Conservation (phyloP, 129 eudicot genomes). For the Lactuca sativa region DNA sequence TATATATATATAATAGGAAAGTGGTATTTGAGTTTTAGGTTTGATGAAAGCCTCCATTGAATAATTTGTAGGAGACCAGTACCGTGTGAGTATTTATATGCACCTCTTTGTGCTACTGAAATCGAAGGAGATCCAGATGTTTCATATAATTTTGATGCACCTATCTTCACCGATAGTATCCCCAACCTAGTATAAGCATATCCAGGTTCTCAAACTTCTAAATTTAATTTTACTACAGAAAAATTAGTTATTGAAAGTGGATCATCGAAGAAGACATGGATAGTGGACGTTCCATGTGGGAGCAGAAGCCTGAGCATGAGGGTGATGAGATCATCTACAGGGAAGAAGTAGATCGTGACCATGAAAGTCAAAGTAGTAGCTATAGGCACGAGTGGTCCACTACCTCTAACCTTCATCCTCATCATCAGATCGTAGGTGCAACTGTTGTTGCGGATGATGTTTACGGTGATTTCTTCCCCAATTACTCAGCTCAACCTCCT, state of each 20-base stretch:
- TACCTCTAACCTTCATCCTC: slow-evolving; percentile 5
- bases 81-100: slow-evolving; percentile 2
- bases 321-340: neutral
- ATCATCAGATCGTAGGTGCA: slow-evolving; percentile 29
- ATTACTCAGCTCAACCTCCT: slow-evolving; percentile 18
- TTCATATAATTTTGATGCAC: neutral
- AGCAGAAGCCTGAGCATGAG: slow-evolving; percentile 15
- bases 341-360: slow-evolving; percentile 20
- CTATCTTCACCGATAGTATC: slow-evolving; percentile 5
- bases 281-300: slow-evolving; percentile 6
- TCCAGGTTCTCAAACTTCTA: slow-evolving; percentile 13
- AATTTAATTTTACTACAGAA: slow-evolving; percentile 10
- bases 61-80: neutral
- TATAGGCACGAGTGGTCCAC: slow-evolving; percentile 18
- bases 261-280: slow-evolving; percentile 27
- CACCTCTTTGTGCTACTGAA: neutral
- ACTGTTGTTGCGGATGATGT: slow-evolving; percentile 14
- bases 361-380: slow-evolving; percentile 17
- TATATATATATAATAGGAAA: slow-evolving; percentile 19
- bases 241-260: neutral
- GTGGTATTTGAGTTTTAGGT: slow-evolving; percentile 9
- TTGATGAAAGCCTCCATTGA: slow-evolving; percentile 10
- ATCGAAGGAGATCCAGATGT: neutral
- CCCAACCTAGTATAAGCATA: neutral
- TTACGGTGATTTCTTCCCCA: slow-evolving; percentile 14